Percentiles rank a stretch among this genome's conserved stretches.
Evolutionary conservation across 108 stramenopile genomes (phyloP).

Genomic region (Poteriospumella lacustris): DNA sequence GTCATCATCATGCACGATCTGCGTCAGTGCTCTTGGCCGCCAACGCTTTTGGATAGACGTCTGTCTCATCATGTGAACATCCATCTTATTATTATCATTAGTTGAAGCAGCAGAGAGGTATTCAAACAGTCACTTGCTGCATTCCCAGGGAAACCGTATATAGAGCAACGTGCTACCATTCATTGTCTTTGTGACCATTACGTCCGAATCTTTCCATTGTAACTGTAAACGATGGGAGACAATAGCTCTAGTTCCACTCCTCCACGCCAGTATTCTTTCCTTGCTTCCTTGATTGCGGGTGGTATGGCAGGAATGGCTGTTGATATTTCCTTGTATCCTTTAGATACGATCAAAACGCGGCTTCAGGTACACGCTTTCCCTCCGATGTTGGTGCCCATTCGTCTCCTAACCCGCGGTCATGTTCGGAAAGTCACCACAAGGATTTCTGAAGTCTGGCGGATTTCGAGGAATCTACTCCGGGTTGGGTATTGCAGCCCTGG

Average conservation of each 20-base stretch:
- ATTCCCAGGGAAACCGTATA: too few relatives aligned
- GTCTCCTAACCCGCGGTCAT: neutral
- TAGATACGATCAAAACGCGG: constrained; percentile 87
- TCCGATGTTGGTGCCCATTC: neutral
- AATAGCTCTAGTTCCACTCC: neutral
- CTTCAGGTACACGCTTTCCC: constrained; percentile 61
- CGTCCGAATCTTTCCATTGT: too few relatives aligned
- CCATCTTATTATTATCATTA: too few relatives aligned
- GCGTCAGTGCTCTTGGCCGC: too few relatives aligned
- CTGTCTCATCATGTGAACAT: too few relatives aligned
- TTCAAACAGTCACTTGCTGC: too few relatives aligned
- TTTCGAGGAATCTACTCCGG: constrained; percentile 53
- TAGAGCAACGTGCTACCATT: too few relatives aligned
- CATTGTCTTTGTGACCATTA: too few relatives aligned
- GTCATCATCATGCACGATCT: too few relatives aligned
- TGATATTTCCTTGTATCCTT: constrained; percentile 83
- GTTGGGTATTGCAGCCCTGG: constrained; percentile 71
- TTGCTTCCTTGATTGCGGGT: constrained; percentile 63
- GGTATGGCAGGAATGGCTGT: constrained; percentile 77
- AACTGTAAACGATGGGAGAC: too few relatives aligned
- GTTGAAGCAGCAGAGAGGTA: too few relatives aligned
- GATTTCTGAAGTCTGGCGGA: constrained; percentile 76
- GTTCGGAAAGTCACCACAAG: constrained; percentile 45
- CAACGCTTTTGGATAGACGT: too few relatives aligned
- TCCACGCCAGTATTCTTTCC: neutral